These are phyloP conservation scores for Combretum micranthum DNA, from an alignment of 345 rosid genomes.

Conservation along the genomic window DNA sequence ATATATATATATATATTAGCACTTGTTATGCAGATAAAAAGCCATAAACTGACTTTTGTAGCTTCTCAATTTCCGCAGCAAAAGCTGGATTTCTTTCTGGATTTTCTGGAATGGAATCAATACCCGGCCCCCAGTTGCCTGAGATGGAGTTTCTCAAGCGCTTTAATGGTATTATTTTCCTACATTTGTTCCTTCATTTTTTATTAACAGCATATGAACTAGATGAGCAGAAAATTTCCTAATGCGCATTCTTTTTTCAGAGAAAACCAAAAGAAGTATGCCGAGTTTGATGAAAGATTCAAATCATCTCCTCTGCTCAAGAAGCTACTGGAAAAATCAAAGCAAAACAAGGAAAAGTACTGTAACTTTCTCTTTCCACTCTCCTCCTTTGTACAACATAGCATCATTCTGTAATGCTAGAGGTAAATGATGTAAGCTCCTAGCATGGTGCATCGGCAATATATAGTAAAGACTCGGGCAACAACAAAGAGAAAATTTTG, in stretches of 20 bases:
- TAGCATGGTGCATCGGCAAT: too few species aligned
- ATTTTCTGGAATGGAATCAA: conserved; percentile 73
- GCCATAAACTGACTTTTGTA: too few species aligned
- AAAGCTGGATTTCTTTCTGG: conserved; percentile 82
- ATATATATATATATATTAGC: too few species aligned
- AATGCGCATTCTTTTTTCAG: conserved; percentile 29
- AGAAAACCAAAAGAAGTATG: conserved; percentile 90
- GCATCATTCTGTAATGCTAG: too few species aligned
- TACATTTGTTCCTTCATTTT: neutral
- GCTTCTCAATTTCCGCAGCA: conserved; percentile 36
- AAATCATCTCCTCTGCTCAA: conserved; percentile 76
- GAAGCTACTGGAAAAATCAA: conserved; percentile 70
- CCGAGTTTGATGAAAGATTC: conserved; percentile 72
- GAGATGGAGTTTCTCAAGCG: conserved; percentile 64
- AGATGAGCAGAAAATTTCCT: neutral
- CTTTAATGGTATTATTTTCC: conserved; percentile 78
- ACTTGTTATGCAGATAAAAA: too few species aligned
- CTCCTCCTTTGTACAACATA: neutral
- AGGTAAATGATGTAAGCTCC: too few species aligned
- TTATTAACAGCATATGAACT: neutral
- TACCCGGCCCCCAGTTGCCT: conserved; percentile 87
- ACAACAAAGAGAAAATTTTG: too few species aligned
- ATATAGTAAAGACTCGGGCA: too few species aligned
- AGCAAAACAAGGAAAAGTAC: conserved; percentile 78
- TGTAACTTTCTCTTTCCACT: neutral